These are phyloP conservation scores for Trichoderma asperellum DNA, from an alignment of 2,329 filamentous ascomycete genomes.

Conservation along the genomic window DNA sequence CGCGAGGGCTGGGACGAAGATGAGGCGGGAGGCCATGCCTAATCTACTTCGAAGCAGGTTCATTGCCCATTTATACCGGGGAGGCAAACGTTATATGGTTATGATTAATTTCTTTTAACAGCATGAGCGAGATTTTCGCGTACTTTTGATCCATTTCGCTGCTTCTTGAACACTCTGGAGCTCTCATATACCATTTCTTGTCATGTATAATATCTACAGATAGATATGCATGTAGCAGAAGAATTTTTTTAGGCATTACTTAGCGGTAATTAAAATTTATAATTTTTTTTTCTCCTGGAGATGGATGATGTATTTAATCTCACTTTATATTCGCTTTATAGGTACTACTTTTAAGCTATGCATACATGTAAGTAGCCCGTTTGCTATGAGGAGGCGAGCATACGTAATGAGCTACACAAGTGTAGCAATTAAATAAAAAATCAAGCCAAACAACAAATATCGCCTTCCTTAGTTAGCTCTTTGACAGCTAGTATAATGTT, in stretches of 20 bases:
- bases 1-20: constrained; percentile 22
- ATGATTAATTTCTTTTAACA: neutral
- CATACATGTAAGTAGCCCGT: neutral
- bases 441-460: neutral
- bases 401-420: too few species aligned
- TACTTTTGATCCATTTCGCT: neutral
- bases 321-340: too few species aligned
- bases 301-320: too few species aligned
- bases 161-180: neutral
- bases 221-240: neutral
- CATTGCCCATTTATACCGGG: neutral
- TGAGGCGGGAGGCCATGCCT: neutral
- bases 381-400: neutral
- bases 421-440: too few species aligned
- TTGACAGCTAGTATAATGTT: neutral
- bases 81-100: neutral
- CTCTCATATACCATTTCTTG: neutral
- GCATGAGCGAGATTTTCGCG: neutral
- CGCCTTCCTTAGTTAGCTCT: neutral
- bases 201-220: neutral
- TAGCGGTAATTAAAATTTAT: neutral
- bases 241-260: neutral
- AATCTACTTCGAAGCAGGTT: neutral
- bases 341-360: too few species aligned
- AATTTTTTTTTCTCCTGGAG: neutral